Evolutionary conservation across 352 stramenopile species (phyloP), one percentile per base, ranked within the genome.

Genomic region (Phytophthora ohioensis): DNA sequence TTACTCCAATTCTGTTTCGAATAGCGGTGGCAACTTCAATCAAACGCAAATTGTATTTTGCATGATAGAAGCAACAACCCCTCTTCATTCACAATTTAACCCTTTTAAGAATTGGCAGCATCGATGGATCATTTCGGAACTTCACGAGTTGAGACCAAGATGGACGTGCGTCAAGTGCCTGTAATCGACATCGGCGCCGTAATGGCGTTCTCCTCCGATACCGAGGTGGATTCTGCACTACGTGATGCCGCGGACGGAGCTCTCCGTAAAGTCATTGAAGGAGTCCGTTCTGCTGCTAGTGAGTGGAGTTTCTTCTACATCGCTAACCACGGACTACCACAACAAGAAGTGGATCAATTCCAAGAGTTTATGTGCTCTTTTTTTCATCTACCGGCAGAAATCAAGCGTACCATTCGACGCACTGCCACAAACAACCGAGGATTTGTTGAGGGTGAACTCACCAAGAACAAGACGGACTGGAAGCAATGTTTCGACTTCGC

Each of bases 251-350:
- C n/a, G 13, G 8, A 46, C 15, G 13, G 21, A 46, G 15, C 41
- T 46, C 48, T 88, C 13, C n/a, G 15, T 52, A 15, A 21, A 5
- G 56, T 56, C 31, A 46, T 67, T 0, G 91, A 91, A 0, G 91
- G 47, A 10, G 52, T 57, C 3, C 52, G 35, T 2, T 38, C 52
- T 49, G 49, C 61, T 34, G 49, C 90, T 51, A 76, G 75, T 30
- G 81, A 92, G 52, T 98, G 85, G 83, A 93, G 95, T 9, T 98
- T 98, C 77, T 98, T 98, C 77, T 95, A 98, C 77, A 87, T 98
- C 48, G 57, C 80, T 0, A 91, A 94, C 78, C 90, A 97, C 64
- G 82, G 82, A 0, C 73, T 98, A 9, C 67, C 81, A 1, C 7
- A 51, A 0, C 42, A 85, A 13, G 71, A 96, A 8, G 70, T 98